Percentiles rank a stretch among this genome's conserved stretches.
phyloP scores from a whole-genome alignment of 2,329 filamentous ascomycete species.

The Teratosphaeria zuluensis region DNA sequence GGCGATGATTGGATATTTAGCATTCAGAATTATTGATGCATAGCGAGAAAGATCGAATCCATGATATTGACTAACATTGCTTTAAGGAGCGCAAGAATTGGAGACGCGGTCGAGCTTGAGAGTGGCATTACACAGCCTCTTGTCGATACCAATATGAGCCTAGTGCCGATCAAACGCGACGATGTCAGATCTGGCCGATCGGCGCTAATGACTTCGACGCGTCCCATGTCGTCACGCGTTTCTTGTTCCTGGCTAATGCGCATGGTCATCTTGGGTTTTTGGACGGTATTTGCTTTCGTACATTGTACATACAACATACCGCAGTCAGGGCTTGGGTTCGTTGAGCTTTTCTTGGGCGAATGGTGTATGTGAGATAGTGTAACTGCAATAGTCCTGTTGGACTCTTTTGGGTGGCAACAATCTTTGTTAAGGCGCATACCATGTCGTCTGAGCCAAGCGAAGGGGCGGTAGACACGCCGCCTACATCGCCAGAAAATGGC shows the following conservation, averaged over 20 bases:
- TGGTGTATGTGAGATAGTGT: neutral
- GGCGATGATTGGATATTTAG: neutral
- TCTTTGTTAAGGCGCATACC: neutral
- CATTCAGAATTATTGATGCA: neutral
- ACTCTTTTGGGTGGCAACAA: neutral
- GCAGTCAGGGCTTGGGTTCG: neutral
- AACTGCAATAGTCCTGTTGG: neutral
- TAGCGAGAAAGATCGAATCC: neutral
- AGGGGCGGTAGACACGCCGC: slow-evolving; percentile 21
- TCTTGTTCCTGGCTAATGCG: neutral
- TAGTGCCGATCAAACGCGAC: neutral
- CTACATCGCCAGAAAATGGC: slow-evolving; percentile 24
- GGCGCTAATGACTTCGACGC: neutral
- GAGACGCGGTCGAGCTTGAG: too few species aligned
- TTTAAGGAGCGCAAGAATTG: too few species aligned
- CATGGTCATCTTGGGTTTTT: neutral
- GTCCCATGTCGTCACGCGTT: neutral
- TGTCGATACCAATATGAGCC: neutral
- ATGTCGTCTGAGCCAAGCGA: slow-evolving; percentile 12
- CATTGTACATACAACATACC: neutral
- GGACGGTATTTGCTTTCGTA: neutral
- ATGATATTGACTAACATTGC: neutral
- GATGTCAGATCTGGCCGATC: neutral
- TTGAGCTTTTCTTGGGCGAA: neutral
- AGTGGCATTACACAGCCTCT: too few species aligned